Evolutionary conservation across 2,329 filamentous ascomycete species (phyloP).

Genomic region (Verticillium zaregamsianum): DNA sequence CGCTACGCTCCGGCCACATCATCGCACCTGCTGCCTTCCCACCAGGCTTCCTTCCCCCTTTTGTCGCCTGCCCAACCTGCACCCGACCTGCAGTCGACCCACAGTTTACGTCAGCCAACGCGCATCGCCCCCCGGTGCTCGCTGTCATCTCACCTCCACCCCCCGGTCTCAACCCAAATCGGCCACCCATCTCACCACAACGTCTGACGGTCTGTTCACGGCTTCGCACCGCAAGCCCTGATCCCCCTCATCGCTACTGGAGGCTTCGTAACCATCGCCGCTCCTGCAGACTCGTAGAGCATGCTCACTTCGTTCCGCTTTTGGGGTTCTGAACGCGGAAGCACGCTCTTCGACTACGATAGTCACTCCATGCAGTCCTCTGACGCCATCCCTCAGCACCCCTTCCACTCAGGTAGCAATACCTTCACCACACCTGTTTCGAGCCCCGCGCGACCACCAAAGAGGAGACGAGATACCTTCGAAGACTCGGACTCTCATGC

Average conservation of each 20-base stretch:
- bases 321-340: constrained; percentile 56
- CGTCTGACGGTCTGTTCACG: constrained; percentile 3
- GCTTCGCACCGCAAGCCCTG: constrained; percentile 1
- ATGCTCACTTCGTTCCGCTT: constrained; percentile 57
- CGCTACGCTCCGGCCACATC: constrained; percentile 11
- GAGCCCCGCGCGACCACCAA: constrained; percentile 26
- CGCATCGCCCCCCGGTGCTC: neutral
- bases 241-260: constrained; percentile 14
- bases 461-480: constrained; percentile 33
- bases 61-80: constrained; percentile 4
- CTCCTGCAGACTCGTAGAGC: constrained; percentile 20
- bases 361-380: constrained; percentile 35
- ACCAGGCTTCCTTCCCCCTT: constrained; percentile 1
- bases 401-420: constrained; percentile 20
- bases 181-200: neutral
- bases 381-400: constrained; percentile 26
- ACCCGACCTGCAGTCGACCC: constrained; percentile 7
- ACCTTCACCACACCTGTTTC: constrained; percentile 14
- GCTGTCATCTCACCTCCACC: constrained; percentile 1
- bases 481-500: constrained; percentile 23
- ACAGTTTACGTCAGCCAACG: constrained; percentile 14
- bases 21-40: constrained; percentile 6
- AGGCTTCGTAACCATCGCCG: neutral
- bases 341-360: constrained; percentile 44
- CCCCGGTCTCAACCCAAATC: neutral